A percentile compares a stretch with the other conserved stretches of the same genome.
Evolutionary conservation across 192 early-diverging fungal species (phyloP).

Genomic region (Coemansia sp.): DNA sequence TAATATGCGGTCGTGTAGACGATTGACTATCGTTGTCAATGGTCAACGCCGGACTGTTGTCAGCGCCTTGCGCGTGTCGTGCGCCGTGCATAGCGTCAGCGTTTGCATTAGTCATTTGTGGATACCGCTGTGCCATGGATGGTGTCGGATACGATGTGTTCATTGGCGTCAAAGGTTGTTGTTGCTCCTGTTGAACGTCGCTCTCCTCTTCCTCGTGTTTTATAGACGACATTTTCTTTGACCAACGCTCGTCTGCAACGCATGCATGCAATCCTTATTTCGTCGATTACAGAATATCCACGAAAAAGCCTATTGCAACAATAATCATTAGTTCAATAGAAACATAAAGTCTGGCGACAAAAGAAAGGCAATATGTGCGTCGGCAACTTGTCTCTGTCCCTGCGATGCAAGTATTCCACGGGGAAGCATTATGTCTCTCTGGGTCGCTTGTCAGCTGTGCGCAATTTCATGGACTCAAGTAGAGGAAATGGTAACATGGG

Average conservation of each 20-base stretch:
- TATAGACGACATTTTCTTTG: too few species aligned
- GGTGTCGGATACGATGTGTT: too few species aligned
- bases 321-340: neutral
- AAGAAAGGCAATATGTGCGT: neutral
- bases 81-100: neutral
- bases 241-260: neutral
- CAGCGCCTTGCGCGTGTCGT: neutral
- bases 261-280: neutral
- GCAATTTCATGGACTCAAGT: too few species aligned
- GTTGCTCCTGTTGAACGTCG: too few species aligned
- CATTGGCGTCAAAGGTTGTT: too few species aligned
- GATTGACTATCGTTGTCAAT: constrained; percentile 41
- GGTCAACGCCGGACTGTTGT: constrained; percentile 5
- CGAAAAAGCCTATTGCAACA: neutral
- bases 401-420: too few species aligned
- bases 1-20: constrained; percentile 31
- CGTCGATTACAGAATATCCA: neutral
- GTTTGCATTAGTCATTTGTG: neutral
- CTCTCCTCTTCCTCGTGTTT: too few species aligned
- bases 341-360: neutral
- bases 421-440: too few species aligned
- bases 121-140: too few species aligned
- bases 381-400: too few species aligned
- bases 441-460: too few species aligned
- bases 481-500: too few species aligned